phyloP scores from a whole-genome alignment of 331 rosid genomes.

The Arachis monticola region DNA sequence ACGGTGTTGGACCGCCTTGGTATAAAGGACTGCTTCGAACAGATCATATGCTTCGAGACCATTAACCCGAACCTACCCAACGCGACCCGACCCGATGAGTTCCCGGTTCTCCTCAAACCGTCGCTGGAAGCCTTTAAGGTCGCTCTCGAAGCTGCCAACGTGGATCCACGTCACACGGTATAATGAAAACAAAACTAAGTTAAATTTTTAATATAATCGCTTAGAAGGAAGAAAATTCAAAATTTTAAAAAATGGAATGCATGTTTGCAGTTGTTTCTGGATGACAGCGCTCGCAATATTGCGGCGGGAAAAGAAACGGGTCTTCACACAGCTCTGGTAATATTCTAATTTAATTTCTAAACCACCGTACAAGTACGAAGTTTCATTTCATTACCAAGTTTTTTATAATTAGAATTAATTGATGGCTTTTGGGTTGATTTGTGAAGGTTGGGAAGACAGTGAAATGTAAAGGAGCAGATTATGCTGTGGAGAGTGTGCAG shows the following conservation, averaged over 20 bases:
- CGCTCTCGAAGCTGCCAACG: constrained; percentile 56
- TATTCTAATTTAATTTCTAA: background rate
- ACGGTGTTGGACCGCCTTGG: constrained; percentile 67
- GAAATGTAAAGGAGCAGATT: constrained; percentile 71
- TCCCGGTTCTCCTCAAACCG: constrained; percentile 81
- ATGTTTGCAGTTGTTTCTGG: constrained; percentile 68
- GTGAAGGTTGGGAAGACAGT: constrained; percentile 67
- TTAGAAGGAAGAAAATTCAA: background rate
- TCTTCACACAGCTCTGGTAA: constrained; percentile 82
- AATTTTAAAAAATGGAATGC: background rate
- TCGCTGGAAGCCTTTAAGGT: constrained; percentile 71
- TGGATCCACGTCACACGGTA: constrained; percentile 80
- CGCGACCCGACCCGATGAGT: constrained; percentile 63
- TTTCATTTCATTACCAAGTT: background rate
- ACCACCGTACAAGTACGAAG: background rate
- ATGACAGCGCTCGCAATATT: constrained; percentile 69
- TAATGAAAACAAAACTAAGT: background rate
- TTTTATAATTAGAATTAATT: background rate
- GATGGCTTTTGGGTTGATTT: background rate
- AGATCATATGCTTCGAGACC: constrained; percentile 82
- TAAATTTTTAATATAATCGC: no score
- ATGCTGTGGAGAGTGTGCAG: constrained; percentile 53
- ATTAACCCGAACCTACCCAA: constrained; percentile 76
- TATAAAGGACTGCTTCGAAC: constrained; percentile 65
- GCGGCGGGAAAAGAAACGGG: constrained; percentile 78